Percentiles rank a stretch among this genome's conserved stretches.
phyloP scores from a whole-genome alignment of 176 grass and related monocot species.

The Hsuehochloa calcarea region DNA sequence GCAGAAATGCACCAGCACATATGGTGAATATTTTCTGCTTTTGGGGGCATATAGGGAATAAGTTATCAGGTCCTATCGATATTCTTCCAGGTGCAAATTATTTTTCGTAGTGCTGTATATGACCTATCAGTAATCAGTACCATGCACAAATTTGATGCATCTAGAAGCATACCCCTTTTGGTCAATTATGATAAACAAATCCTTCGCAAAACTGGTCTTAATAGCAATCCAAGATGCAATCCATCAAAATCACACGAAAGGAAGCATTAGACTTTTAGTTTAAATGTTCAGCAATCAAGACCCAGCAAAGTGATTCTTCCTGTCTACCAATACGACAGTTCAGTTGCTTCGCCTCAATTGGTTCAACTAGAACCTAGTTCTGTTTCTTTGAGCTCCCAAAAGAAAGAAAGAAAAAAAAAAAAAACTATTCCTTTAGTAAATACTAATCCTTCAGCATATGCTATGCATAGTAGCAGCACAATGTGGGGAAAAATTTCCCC shows the following conservation, averaged over 20 bases:
- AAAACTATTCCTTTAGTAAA: background rate
- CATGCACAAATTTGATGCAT: conserved; percentile 35
- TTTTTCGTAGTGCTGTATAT: conserved; percentile 19
- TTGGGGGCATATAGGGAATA: background rate
- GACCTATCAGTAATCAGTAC: conserved; percentile 20
- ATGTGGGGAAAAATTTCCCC: conserved; percentile 1
- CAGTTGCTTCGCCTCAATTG: conserved; percentile 34
- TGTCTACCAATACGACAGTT: conserved; percentile 44
- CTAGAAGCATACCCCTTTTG: conserved; percentile 33
- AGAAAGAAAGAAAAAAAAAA: conserved; percentile 21
- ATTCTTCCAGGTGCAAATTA: background rate
- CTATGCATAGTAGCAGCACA: conserved; percentile 6
- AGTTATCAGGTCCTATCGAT: background rate
- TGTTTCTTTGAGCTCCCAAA: conserved; percentile 31
- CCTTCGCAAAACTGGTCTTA: background rate
- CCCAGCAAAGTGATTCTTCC: conserved; percentile 49
- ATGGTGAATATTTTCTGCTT: conserved; percentile 33
- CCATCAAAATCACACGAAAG: conserved; percentile 48
- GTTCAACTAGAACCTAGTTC: conserved; percentile 42
- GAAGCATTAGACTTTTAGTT: conserved; percentile 30
- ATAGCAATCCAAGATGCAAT: conserved; percentile 11
- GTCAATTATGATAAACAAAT: conserved; percentile 29
- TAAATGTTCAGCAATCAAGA: conserved; percentile 26
- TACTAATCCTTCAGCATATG: conserved; percentile 3
- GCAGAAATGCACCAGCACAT: conserved; percentile 24